These are phyloP conservation scores for Didymella keratinophila DNA, from an alignment of 2,329 filamentous ascomycete species.

Conservation along the genomic window DNA sequence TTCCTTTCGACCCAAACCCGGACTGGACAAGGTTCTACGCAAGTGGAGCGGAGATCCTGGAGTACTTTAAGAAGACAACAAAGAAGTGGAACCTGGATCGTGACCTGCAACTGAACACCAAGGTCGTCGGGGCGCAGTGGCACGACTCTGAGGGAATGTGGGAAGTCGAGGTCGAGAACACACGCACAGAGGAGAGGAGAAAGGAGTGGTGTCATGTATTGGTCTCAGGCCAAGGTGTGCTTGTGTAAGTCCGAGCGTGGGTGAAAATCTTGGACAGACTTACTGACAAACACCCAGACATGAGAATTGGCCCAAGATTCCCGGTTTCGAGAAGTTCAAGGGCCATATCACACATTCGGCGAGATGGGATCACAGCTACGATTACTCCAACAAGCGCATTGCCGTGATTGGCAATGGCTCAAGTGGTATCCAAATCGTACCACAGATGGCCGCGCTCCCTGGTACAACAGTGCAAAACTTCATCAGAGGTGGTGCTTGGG, in stretches of 20 bases:
- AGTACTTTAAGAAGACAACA: conserved; percentile 50
- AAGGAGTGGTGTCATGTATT: background rate
- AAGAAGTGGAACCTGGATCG: conserved; percentile 50
- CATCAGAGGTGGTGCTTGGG: conserved; percentile 22
- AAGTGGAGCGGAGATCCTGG: conserved; percentile 49
- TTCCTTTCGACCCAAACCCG: background rate
- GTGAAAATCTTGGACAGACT: background rate
- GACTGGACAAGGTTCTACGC: background rate
- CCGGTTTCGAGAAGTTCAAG: conserved; percentile 56
- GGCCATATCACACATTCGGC: conserved; percentile 64
- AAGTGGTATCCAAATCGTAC: background rate
- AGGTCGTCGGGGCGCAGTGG: conserved; percentile 49
- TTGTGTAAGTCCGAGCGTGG: background rate
- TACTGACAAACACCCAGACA: background rate
- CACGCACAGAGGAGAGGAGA: background rate
- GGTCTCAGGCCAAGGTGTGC: background rate
- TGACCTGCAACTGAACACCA: conserved; percentile 42
- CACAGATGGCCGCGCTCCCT: background rate
- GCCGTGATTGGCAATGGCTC: background rate
- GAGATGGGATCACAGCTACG: conserved; percentile 57
- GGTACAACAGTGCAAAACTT: background rate
- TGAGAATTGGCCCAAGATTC: conserved; percentile 38
- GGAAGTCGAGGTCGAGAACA: background rate
- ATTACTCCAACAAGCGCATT: conserved; percentile 26
- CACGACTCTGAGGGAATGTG: conserved; percentile 37